Percentiles rank a stretch among this genome's conserved stretches.
Conservation (phyloP, 176 grass and related monocot genomes). For the Carex littledalei region DNA sequence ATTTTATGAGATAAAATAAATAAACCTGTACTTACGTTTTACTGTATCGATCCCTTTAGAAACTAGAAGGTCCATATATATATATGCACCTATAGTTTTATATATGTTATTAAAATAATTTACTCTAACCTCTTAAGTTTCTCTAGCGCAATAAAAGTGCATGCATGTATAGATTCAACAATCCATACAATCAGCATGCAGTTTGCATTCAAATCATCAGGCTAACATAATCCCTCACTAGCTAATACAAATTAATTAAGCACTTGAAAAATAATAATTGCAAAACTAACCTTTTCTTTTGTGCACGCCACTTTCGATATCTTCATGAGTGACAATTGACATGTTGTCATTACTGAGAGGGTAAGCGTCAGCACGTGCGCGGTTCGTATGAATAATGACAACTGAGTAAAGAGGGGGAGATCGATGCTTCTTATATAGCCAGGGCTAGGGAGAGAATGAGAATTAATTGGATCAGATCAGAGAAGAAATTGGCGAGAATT, state of each 20-base stretch:
- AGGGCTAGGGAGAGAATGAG: not conserved
- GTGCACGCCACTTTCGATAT: conserved; percentile 1
- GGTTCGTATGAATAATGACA: not conserved
- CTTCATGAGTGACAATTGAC: not conserved
- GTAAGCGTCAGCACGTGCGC: not conserved
- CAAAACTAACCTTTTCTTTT: conserved; percentile 2
- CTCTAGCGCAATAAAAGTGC: too few species aligned
- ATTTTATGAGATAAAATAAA: not conserved
- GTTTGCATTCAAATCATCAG: not conserved
- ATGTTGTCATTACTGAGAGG: conserved; percentile 18
- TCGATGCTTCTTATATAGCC: not conserved
- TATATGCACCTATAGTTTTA: not conserved
- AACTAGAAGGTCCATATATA: not conserved
- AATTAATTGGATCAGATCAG: too few species aligned
- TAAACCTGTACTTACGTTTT: not conserved
- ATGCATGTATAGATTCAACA: too few species aligned
- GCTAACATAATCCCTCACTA: not conserved
- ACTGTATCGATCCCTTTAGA: not conserved
- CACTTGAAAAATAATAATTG: not conserved
- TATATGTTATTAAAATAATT: not conserved
- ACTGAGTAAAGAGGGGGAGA: not conserved
- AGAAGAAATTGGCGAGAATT: not conserved
- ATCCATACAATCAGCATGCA: not conserved
- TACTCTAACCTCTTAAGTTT: not conserved
- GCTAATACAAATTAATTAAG: not conserved